Percentiles rank a stretch among this genome's conserved stretches.
Conservation (phyloP, 208 protist genomes). For the Trypanosoma conorhini region DNA sequence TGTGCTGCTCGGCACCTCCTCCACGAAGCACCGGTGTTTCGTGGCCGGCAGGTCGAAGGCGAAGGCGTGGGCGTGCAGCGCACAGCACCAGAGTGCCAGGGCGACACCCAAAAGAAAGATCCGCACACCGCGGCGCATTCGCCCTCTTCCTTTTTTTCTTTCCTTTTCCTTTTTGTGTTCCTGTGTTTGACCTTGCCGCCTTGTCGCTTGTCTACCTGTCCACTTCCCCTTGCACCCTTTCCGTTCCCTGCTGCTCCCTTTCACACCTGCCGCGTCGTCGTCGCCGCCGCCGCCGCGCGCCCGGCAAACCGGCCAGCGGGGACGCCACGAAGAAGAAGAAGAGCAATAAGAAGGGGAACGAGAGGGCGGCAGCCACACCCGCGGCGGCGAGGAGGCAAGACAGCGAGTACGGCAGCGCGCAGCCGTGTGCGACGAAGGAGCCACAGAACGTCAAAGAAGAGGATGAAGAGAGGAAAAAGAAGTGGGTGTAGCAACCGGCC, state of each 20-base stretch:
- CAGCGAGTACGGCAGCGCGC: no score
- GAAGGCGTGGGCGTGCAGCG: constrained; percentile 39
- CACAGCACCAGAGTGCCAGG: constrained; percentile 15
- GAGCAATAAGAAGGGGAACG: no score
- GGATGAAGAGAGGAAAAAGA: neutral
- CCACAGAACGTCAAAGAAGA: constrained; percentile 4
- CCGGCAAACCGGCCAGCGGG: no score
- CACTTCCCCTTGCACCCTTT: neutral
- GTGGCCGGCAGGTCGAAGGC: constrained; percentile 45
- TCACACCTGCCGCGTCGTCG: no score
- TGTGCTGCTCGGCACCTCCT: constrained; percentile 72
- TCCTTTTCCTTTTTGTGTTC: constrained; percentile 6
- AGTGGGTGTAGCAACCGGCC: neutral
- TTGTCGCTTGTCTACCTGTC: neutral
- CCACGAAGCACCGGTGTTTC: constrained; percentile 69
- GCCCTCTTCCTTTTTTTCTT: neutral
- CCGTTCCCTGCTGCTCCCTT: no score
- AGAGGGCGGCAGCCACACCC: no score
- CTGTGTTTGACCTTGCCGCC: neutral
- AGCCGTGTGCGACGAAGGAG: no score
- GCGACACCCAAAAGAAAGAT: constrained; percentile 11
- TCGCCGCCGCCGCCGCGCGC: no score
- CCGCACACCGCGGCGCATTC: neutral
- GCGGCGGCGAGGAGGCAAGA: no score
- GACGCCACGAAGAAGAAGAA: no score